Evolutionary conservation across 148 eudicot species (phyloP).

Genomic region (Hydrangea macrophylla): DNA sequence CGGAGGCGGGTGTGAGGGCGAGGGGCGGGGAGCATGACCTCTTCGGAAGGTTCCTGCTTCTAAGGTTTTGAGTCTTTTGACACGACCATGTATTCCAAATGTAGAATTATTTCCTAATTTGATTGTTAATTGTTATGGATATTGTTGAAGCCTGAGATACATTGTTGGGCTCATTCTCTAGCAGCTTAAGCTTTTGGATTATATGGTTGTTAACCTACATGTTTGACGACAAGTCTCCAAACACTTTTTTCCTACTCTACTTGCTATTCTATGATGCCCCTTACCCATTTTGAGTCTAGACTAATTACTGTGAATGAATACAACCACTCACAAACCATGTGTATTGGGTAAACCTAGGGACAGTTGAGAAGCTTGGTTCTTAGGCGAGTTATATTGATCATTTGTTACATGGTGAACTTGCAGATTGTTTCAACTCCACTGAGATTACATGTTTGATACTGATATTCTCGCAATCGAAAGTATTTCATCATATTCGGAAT

Average conservation of each 20-base stretch:
- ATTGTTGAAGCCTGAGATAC: no score
- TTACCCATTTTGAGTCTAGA: not conserved
- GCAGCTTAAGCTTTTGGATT: not conserved
- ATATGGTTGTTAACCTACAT: no score
- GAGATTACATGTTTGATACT: not conserved
- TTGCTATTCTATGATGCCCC: not conserved
- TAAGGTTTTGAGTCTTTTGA: no score
- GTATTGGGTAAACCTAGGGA: not conserved
- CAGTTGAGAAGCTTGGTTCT: not conserved
- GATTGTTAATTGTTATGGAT: no score
- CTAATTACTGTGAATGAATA: not conserved
- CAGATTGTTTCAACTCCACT: not conserved
- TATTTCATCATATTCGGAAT: not conserved
- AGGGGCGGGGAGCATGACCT: no score
- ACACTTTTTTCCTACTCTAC: no score
- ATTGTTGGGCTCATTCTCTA: not conserved
- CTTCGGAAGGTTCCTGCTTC: no score
- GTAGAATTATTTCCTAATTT: constrained; percentile 1
- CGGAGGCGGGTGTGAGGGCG: no score
- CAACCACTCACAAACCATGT: not conserved
- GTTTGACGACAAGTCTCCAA: no score
- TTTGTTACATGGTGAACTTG: not conserved
- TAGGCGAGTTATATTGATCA: not conserved
- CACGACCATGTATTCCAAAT: not conserved
- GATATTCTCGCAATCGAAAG: not conserved